Evolutionary conservation across 345 rosid genomes (phyloP).

Genomic region (Rhodamnia argentea): DNA sequence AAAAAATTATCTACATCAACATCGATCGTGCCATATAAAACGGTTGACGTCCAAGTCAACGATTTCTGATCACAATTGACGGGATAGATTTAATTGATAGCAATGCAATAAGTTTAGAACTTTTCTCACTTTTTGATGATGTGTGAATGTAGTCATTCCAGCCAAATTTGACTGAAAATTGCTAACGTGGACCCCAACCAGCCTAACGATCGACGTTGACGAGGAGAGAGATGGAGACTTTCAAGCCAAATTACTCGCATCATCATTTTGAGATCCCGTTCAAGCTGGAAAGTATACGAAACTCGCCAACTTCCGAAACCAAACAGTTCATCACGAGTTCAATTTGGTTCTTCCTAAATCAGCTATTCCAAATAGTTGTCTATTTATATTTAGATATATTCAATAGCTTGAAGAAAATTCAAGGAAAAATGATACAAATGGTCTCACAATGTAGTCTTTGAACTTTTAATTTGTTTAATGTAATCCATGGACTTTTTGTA

Average conservation of each 20-base stretch:
- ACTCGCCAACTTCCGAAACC: not conserved
- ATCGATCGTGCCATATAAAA: too few relatives aligned
- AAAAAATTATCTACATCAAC: too few relatives aligned
- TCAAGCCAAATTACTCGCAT: not conserved
- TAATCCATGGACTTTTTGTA: too few relatives aligned
- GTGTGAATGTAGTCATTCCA: accelerated
- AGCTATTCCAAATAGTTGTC: not conserved
- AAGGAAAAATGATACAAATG: too few relatives aligned
- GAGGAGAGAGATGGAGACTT: not conserved
- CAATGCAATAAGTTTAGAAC: too few relatives aligned
- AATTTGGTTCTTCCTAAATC: not conserved
- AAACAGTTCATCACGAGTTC: not conserved
- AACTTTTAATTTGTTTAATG: too few relatives aligned
- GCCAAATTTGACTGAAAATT: accelerated
- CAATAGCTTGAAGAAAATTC: not conserved
- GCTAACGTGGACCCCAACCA: accelerated
- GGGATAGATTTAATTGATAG: too few relatives aligned
- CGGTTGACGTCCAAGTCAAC: too few relatives aligned
- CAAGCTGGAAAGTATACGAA: not conserved
- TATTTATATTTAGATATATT: not conserved
- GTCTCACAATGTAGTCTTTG: too few relatives aligned
- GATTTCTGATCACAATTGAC: too few relatives aligned
- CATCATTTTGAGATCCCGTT: not conserved
- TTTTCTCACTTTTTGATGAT: not conserved
- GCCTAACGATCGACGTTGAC: accelerated